Conservation (phyloP, 805 yeast genomes). For the Starmerella ratchasimensis region DNA sequence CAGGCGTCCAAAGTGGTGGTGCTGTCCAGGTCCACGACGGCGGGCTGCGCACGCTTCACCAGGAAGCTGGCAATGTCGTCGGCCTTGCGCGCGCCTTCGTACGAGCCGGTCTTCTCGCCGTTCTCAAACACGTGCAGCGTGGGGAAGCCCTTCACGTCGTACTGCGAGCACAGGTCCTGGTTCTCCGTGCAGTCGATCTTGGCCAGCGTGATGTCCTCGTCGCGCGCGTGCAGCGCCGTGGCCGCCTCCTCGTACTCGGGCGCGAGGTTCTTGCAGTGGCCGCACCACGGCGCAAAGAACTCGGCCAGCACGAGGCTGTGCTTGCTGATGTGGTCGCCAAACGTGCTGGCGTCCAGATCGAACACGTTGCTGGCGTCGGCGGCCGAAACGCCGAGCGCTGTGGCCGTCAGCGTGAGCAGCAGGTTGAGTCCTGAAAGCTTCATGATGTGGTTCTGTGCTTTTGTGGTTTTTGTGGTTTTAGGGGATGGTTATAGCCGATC, state of each 20-base stretch:
- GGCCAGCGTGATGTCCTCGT: constrained; percentile 35
- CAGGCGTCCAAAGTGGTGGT: constrained; percentile 39
- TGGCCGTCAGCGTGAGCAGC: constrained; percentile 29
- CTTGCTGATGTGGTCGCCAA: constrained; percentile 47
- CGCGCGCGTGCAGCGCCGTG: constrained; percentile 9
- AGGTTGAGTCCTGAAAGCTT: constrained; percentile 28
- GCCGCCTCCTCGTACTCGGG: constrained; percentile 28
- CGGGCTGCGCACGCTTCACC: constrained; percentile 71
- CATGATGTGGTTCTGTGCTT: constrained; percentile 22
- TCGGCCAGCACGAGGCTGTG: constrained; percentile 74
- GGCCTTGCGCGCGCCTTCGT: constrained; percentile 74
- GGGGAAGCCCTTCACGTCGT: constrained; percentile 67
- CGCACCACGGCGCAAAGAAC: constrained; percentile 98
- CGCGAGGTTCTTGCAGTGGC: constrained; percentile 50
- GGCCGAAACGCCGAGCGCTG: constrained; percentile 48
- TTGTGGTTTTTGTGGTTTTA: neutral
- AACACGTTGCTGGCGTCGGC: constrained; percentile 74
- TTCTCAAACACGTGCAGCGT: constrained; percentile 59
- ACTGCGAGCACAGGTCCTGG: constrained; percentile 51
- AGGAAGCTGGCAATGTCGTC: constrained; percentile 64
- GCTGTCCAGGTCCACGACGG: constrained; percentile 41
- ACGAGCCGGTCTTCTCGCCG: constrained; percentile 39
- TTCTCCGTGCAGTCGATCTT: constrained; percentile 83
- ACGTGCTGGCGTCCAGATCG: constrained; percentile 53
- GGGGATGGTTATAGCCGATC: neutral